Evolutionary conservation across 108 stramenopile species (phyloP).

Genomic region (Aurantiochytrium sp.): DNA sequence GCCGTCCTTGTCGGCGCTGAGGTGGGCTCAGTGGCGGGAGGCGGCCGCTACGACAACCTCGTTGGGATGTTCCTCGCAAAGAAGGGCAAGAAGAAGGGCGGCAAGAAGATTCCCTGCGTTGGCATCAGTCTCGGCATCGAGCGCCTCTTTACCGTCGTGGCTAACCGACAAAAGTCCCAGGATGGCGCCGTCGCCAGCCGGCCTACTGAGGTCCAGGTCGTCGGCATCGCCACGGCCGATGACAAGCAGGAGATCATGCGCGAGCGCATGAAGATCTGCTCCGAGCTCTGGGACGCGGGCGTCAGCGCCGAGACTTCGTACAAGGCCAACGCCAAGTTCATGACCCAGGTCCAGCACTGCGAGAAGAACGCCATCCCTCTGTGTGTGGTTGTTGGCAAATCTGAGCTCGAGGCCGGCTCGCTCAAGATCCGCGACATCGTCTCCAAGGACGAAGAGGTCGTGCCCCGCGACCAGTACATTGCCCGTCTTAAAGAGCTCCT

Average conservation of each 20-base stretch:
- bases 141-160: conserved; percentile 87
- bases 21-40: conserved; percentile 84
- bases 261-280: conserved; percentile 71
- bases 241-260: conserved; percentile 56
- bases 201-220: conserved; percentile 54
- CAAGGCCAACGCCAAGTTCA: conserved; percentile 75
- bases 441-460: conserved; percentile 64
- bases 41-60: conserved; percentile 82
- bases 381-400: conserved; percentile 78
- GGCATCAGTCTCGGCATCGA: conserved; percentile 86
- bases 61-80: conserved; percentile 73
- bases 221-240: conserved; percentile 73
- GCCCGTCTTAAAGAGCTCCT: conserved; percentile 43
- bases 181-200: conserved; percentile 46
- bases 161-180: conserved; percentile 59
- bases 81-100: conserved; percentile 44
- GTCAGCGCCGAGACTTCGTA: conserved; percentile 77
- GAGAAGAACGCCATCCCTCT: conserved; percentile 73
- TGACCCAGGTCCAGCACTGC: conserved; percentile 70
- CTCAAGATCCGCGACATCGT: conserved; percentile 77
- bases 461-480: conserved; percentile 49
- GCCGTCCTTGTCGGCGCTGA: conserved; percentile 67
- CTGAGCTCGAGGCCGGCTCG: conserved; percentile 69
- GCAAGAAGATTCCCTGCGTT: conserved; percentile 76
- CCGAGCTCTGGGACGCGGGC: conserved; percentile 72